These are phyloP conservation scores for Penicillium sumatraense DNA, from an alignment of 2,329 filamentous ascomycete species.

Conservation along the genomic window DNA sequence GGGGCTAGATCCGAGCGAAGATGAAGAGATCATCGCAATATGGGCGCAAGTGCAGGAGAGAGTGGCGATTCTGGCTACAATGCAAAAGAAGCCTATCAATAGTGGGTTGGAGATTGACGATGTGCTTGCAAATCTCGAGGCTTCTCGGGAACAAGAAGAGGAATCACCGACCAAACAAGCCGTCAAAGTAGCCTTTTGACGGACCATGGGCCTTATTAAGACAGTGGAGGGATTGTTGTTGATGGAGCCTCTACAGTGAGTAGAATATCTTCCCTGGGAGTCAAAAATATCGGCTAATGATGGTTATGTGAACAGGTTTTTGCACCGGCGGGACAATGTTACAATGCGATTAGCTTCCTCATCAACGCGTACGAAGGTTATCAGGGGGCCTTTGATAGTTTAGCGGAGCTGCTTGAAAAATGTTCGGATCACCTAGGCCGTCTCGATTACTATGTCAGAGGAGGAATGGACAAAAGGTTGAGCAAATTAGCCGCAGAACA, in stretches of 20 bases:
- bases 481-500: background rate
- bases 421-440: background rate
- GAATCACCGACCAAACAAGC: background rate
- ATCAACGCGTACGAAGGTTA: slow-evolving; percentile 4
- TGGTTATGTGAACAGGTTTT: background rate
- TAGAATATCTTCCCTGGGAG: background rate
- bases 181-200: background rate
- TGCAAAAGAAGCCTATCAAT: background rate
- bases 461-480: background rate
- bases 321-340: slow-evolving; percentile 3
- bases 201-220: background rate
- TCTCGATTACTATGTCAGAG: background rate
- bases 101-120: background rate
- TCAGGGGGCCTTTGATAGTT: background rate
- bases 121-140: background rate
- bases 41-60: background rate
- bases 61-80: background rate
- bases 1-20: background rate
- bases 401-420: background rate
- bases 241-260: slow-evolving; percentile 12
- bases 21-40: background rate
- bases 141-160: background rate
- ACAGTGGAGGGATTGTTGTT: background rate
- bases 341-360: slow-evolving; percentile 6
- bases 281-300: background rate